These are phyloP conservation scores for Cylindrodendrum hubeiense DNA, from an alignment of 2,329 filamentous ascomycete species.

Conservation along the genomic window DNA sequence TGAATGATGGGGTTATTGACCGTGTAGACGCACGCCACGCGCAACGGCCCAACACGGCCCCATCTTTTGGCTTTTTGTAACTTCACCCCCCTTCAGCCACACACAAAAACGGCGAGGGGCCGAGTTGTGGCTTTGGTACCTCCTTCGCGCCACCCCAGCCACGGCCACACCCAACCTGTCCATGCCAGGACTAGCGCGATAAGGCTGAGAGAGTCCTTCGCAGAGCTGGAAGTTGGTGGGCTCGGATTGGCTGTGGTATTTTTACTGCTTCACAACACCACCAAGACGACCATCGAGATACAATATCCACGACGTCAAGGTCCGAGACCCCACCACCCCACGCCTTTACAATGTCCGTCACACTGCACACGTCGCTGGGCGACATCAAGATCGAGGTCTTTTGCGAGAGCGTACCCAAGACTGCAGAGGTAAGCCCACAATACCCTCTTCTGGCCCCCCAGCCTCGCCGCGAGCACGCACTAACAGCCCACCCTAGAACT, in stretches of 20 bases:
- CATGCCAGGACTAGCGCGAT: neutral
- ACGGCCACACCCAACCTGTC: neutral
- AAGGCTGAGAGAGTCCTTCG: conserved; percentile 14
- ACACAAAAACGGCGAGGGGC: neutral
- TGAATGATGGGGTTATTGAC: conserved; percentile 1
- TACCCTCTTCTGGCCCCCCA: neutral
- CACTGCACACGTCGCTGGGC: conserved; percentile 88
- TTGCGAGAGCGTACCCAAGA: conserved; percentile 94
- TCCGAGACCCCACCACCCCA: neutral
- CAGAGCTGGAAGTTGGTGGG: neutral
- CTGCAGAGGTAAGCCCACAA: conserved; percentile 75
- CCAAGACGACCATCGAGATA: conserved; percentile 2
- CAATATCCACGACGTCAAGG: neutral
- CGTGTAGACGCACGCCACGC: neutral
- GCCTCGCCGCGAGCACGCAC: conserved; percentile 4
- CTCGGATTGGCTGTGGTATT: conserved; percentile 16
- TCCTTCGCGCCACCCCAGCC: conserved; percentile 15
- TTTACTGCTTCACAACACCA: conserved; percentile 10
- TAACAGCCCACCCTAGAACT: conserved; percentile 71
- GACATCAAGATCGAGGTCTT: conserved; percentile 97
- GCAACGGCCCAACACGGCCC: neutral
- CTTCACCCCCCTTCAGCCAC: neutral
- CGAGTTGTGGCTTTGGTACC: neutral
- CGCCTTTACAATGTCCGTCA: conserved; percentile 68
- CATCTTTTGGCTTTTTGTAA: neutral